These are phyloP conservation scores for Metarhizium rileyi DNA, from an alignment of 2,329 filamentous ascomycete species.

Conservation along the genomic window DNA sequence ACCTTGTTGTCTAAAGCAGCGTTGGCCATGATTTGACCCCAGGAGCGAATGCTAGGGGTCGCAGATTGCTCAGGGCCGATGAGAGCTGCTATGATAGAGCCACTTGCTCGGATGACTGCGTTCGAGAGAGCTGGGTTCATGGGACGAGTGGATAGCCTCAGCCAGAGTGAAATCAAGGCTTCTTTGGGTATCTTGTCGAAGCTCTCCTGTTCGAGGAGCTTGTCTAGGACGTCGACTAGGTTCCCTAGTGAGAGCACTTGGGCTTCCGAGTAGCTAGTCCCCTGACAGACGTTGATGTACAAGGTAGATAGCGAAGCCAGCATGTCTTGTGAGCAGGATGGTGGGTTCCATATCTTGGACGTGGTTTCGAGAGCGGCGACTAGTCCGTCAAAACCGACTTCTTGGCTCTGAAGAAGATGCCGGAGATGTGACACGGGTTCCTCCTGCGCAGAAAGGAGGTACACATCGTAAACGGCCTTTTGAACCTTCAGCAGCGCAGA, in stretches of 20 bases:
- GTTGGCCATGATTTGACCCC: slow-evolving; percentile 41
- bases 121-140: slow-evolving; percentile 41
- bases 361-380: slow-evolving; percentile 25
- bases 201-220: slow-evolving; percentile 19
- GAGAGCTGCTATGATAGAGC: slow-evolving; percentile 31
- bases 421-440: slow-evolving; percentile 15
- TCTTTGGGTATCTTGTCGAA: slow-evolving; percentile 21
- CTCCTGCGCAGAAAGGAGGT: slow-evolving; percentile 18
- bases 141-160: slow-evolving; percentile 23
- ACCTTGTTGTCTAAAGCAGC: slow-evolving; percentile 40
- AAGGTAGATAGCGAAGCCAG: slow-evolving; percentile 27
- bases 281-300: slow-evolving; percentile 32
- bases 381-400: slow-evolving; percentile 25
- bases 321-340: slow-evolving; percentile 14
- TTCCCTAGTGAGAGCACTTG: slow-evolving; percentile 37
- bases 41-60: slow-evolving; percentile 21
- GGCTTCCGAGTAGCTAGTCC: slow-evolving; percentile 32
- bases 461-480: slow-evolving; percentile 25
- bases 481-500: slow-evolving; percentile 32
- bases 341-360: slow-evolving; percentile 21
- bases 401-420: slow-evolving; percentile 18
- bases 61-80: slow-evolving; percentile 12
- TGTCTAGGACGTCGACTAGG: slow-evolving; percentile 36
- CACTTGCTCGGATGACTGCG: slow-evolving; percentile 38
- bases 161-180: slow-evolving; percentile 31